These are phyloP conservation scores for Luffa acutangula DNA, from an alignment of 306 rosid species.

Conservation along the genomic window DNA sequence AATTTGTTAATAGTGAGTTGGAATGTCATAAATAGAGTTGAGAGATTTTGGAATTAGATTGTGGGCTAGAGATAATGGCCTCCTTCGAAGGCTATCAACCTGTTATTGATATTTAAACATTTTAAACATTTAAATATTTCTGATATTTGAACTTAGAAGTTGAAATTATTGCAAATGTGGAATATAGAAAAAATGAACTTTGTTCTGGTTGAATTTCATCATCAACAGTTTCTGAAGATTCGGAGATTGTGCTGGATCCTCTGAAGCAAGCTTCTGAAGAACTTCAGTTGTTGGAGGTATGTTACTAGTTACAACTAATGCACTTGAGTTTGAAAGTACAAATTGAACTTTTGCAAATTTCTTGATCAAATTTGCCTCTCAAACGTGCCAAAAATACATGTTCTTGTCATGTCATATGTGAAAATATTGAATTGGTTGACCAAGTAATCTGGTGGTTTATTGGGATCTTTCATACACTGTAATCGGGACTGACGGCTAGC, in stretches of 20 bases:
- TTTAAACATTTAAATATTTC: not conserved
- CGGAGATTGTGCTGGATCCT: slow-evolving; percentile 56
- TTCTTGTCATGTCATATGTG: not conserved
- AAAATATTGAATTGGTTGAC: not conserved
- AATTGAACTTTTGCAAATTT: not conserved
- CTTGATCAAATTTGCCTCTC: not conserved
- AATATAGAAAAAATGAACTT: not conserved
- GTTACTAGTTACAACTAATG: slow-evolving; percentile 8
- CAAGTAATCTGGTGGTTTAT: not conserved
- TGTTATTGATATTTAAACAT: not conserved
- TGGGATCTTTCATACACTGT: not conserved
- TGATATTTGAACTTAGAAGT: not conserved
- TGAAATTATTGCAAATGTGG: not conserved
- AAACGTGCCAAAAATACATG: not conserved
- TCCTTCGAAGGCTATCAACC: not conserved
- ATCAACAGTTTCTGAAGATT: slow-evolving; percentile 42
- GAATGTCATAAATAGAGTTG: not conserved
- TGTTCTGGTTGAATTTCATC: not conserved
- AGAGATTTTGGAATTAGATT: not conserved
- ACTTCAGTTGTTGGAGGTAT: slow-evolving; percentile 84
- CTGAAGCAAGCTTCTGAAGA: slow-evolving; percentile 72
- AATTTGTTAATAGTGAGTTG: not conserved
- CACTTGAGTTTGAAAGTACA: not conserved
- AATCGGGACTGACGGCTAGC: too few species aligned
- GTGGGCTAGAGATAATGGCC: not conserved